Percentiles rank a stretch among this genome's conserved stretches.
Evolutionary conservation across 2,329 filamentous ascomycete genomes (phyloP).

Genomic region (Neonectria ditissima): DNA sequence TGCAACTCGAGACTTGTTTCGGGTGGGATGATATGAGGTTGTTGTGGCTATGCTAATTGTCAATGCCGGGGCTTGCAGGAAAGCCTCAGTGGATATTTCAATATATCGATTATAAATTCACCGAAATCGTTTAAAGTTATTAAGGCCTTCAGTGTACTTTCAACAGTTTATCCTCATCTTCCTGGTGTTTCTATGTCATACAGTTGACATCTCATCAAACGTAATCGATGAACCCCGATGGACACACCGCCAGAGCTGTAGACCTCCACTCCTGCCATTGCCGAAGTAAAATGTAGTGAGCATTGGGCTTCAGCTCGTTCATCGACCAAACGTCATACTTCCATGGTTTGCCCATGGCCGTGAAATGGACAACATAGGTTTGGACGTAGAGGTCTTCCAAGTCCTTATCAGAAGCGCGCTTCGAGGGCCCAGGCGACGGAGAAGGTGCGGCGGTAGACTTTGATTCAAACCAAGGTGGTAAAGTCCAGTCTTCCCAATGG

Average conservation of each 20-base stretch:
- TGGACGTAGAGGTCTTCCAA: conserved; percentile 31
- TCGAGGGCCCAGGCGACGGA: not conserved
- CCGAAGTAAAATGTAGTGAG: conserved; percentile 26
- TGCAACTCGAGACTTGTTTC: too few species aligned
- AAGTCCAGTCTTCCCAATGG: conserved; percentile 35
- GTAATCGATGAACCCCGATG: conserved; percentile 24
- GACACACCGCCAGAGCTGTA: conserved; percentile 24
- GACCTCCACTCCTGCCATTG: conserved; percentile 33
- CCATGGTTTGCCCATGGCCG: conserved; percentile 32
- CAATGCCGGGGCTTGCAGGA: too few species aligned
- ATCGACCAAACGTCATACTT: conserved; percentile 17
- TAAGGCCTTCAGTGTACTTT: too few species aligned
- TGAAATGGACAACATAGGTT: conserved; percentile 31
- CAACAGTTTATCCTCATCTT: not conserved
- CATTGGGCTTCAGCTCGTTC: conserved; percentile 19
- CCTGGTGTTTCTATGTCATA: not conserved
- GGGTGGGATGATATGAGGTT: too few species aligned
- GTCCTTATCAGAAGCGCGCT: conserved; percentile 11
- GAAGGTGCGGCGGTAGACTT: not conserved
- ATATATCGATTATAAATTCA: too few species aligned
- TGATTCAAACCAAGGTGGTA: conserved; percentile 32
- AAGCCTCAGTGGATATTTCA: too few species aligned
- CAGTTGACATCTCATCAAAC: not conserved
- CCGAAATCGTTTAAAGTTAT: too few species aligned
- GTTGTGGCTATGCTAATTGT: too few species aligned